These are phyloP conservation scores for Xylariaceae sp. DNA, from an alignment of 2,329 filamentous ascomycete species.

Conservation along the genomic window DNA sequence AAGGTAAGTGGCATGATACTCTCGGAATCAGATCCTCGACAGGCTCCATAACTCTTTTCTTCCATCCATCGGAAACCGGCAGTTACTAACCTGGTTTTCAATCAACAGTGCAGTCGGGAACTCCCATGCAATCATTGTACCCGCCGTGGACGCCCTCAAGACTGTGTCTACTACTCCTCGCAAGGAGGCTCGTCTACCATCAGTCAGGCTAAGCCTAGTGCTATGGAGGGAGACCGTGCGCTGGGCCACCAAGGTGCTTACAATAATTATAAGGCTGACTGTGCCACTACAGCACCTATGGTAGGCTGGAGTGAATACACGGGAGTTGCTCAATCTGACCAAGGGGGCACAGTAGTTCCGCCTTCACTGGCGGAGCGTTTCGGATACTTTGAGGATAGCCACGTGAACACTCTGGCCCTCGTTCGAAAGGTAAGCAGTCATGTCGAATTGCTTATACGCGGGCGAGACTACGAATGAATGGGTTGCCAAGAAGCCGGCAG, in stretches of 20 bases:
- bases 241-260: neutral
- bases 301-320: neutral
- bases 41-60: too few relatives aligned
- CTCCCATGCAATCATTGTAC: constrained; percentile 20
- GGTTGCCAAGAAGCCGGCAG: neutral
- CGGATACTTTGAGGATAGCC: constrained; percentile 17
- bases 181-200: neutral
- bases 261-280: neutral
- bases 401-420: constrained; percentile 16
- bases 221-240: neutral
- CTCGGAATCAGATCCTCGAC: neutral
- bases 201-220: neutral
- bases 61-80: too few relatives aligned
- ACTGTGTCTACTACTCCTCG: constrained; percentile 14
- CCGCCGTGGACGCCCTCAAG: constrained; percentile 15
- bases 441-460: neutral
- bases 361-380: constrained; percentile 8
- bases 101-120: constrained; percentile 16
- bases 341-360: neutral
- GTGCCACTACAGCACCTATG: neutral
- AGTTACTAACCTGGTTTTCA: neutral
- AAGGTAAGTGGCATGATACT: constrained; percentile 11
- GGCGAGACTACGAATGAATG: neutral
- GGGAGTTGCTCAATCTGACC: neutral
- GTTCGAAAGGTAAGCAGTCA: constrained; percentile 7